These are phyloP conservation scores for Saccharomyces hybrid DNA, from an alignment of 1,139 yeast species.

Conservation along the genomic window DNA sequence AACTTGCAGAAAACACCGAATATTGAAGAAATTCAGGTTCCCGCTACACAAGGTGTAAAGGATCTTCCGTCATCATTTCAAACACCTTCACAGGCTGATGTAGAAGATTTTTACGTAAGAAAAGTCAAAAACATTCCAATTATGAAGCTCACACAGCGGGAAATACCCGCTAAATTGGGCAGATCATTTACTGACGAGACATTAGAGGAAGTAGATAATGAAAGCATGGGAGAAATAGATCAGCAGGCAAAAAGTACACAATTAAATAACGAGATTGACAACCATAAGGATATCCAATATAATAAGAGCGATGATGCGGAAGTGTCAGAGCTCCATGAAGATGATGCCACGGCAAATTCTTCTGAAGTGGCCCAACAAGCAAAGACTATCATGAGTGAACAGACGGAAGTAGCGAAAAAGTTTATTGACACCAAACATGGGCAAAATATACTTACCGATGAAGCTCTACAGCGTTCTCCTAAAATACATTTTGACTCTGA, in stretches of 20 bases:
- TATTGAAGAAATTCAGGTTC: conserved; percentile 8
- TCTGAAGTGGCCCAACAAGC: not conserved
- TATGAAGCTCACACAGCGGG: not conserved
- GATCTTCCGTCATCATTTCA: not conserved
- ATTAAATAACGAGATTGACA: not conserved
- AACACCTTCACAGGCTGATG: not conserved
- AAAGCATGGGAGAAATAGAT: not conserved
- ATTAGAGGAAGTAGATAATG: not conserved
- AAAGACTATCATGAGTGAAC: not conserved
- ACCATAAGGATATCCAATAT: not conserved
- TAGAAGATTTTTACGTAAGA: not conserved
- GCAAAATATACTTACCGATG: not conserved
- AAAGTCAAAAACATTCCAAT: not conserved
- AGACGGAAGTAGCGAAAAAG: not conserved
- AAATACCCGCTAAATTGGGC: not conserved
- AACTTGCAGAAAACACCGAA: not conserved
- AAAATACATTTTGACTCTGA: not conserved
- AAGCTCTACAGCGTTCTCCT: not conserved
- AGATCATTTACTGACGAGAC: not conserved
- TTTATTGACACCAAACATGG: not conserved
- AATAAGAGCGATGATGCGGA: not conserved
- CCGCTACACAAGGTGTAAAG: conserved; percentile 10
- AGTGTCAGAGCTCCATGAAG: not conserved
- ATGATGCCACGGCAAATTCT: not conserved
- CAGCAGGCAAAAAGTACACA: not conserved